These are phyloP conservation scores for Colletotrichum tropicicola DNA, from an alignment of 2,329 filamentous ascomycete genomes.

Conservation along the genomic window DNA sequence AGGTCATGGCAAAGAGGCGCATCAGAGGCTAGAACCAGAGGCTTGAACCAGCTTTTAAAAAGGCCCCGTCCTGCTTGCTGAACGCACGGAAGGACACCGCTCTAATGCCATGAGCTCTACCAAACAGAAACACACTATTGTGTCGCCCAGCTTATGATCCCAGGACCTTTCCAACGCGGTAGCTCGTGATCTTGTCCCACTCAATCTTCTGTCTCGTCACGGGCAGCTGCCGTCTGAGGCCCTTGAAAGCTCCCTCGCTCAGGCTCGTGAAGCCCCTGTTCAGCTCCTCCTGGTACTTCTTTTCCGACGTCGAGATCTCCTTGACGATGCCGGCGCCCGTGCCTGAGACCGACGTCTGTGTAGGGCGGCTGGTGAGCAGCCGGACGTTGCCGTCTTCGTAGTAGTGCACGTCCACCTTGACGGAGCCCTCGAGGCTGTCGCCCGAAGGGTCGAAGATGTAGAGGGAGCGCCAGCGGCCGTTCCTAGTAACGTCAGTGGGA, in stretches of 20 bases:
- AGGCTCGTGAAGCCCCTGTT: slow-evolving; percentile 89
- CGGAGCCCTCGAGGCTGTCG: slow-evolving; percentile 75
- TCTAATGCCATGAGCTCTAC: slow-evolving; percentile 10
- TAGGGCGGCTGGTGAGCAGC: slow-evolving; percentile 84
- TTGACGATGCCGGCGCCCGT: slow-evolving; percentile 76
- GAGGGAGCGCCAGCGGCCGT: slow-evolving; percentile 92
- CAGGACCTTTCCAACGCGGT: slow-evolving; percentile 85
- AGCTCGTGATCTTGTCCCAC: slow-evolving; percentile 98
- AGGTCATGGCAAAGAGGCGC: neutral
- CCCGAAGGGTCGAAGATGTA: slow-evolving; percentile 82
- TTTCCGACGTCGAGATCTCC: slow-evolving; percentile 83
- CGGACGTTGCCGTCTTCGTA: slow-evolving; percentile 99
- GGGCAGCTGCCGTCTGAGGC: slow-evolving; percentile 88
- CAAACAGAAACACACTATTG: neutral
- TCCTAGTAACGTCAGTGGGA: slow-evolving; percentile 63
- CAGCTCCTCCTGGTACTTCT: slow-evolving; percentile 94
- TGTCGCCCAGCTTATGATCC: slow-evolving; percentile 47
- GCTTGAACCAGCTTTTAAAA: neutral
- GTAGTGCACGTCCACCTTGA: slow-evolving; percentile 98
- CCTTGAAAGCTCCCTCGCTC: slow-evolving; percentile 96
- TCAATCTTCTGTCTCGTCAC: slow-evolving; percentile 99
- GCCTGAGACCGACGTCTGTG: slow-evolving; percentile 68
- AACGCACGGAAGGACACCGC: slow-evolving; percentile 7
- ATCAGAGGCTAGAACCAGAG: no score
- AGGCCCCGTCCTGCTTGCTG: neutral